Percentiles rank a stretch among this genome's conserved stretches.
These are phyloP conservation scores for Paraleonurus japonicus DNA, from an alignment of 257 asterid genomes.

Conservation along the genomic window DNA sequence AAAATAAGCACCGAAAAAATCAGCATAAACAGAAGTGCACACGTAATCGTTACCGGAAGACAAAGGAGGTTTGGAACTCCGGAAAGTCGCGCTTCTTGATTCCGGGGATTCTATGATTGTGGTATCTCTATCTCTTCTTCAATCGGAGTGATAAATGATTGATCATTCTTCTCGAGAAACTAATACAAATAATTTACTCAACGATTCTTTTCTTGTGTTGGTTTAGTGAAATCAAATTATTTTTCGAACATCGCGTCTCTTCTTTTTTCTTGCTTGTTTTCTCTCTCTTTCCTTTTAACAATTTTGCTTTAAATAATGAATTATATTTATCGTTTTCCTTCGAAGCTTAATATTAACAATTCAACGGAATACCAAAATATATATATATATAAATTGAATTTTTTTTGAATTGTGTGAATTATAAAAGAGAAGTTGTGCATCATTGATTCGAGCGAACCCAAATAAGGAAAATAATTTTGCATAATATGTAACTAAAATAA, in stretches of 20 bases:
- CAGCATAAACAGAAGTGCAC: not conserved
- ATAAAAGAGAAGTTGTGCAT: no score
- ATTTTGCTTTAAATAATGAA: no score
- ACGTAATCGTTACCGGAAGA: conserved; percentile 28
- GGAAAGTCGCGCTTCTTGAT: conserved; percentile 25
- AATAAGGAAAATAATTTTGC: no score
- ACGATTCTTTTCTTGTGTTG: not conserved
- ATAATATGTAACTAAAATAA: no score
- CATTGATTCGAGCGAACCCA: no score
- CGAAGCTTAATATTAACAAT: no score
- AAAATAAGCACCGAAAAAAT: conserved; percentile 2
- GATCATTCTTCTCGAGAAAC: not conserved
- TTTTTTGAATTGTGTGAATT: no score
- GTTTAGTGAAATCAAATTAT: not conserved
- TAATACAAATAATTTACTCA: not conserved
- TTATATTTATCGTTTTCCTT: no score
- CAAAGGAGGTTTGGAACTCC: conserved; percentile 13
- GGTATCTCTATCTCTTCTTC: not conserved
- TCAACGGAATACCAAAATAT: no score
- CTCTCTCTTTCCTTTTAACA: no score
- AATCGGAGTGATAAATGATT: not conserved
- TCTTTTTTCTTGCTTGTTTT: no score
- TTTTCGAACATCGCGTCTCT: not conserved
- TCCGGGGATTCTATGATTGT: conserved; percentile 12
- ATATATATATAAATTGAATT: no score